Base-by-base conservation (phyloP, 768 basidiomycete species). In the Hygrophorus pudorinus region DNA sequence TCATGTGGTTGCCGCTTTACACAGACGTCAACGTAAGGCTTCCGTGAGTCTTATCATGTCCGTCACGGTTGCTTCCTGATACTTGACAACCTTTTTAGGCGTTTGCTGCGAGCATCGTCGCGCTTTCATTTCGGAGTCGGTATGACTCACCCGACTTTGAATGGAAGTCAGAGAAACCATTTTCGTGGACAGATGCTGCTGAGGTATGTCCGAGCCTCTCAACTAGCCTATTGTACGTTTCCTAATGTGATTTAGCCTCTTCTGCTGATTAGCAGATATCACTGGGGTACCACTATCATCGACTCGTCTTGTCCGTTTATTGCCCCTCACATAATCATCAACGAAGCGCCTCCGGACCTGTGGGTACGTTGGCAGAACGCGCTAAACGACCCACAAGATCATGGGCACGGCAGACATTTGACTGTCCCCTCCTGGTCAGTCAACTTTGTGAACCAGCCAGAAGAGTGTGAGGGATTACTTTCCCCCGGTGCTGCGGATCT, bases 141-240 rank as follows among this genome's bases (percentile, higher is more conserved):
- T 73, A 73, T 46, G 65, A 70, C 41, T 43, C 42, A 3, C 49
- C 60, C 1, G 53, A 53, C 5, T 57, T 61, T 50, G 44, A 65
- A 14, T 51, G 48, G 18, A 46, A 54, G 5, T 41, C 68, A 24
- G 73, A 75, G 42, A 57, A 53, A 35, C 59, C 65, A 5, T 76
- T 66, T 53, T 45, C 47, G 32, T 79, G 76, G 76, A 57, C 56
- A 20, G 76, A 79, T 55, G 69, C 73, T 37, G 76, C 71, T 24
- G 66, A 71, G 59, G 75, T 73, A 55, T 52, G 59, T 49, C 7
- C 4, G 14, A 27, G 30, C 31, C 32, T 9, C 6, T 40, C n/a
- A 7, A 14, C 27, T 10, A 10, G n/a, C 16, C 37, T 20, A 30
- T 11, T 30, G 27, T 37, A n/a, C n/a, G n/a, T 27, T 10, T 27